Base-by-base conservation (phyloP, 257 asterid genomes). In the Solanum pimpinellifolium region DNA sequence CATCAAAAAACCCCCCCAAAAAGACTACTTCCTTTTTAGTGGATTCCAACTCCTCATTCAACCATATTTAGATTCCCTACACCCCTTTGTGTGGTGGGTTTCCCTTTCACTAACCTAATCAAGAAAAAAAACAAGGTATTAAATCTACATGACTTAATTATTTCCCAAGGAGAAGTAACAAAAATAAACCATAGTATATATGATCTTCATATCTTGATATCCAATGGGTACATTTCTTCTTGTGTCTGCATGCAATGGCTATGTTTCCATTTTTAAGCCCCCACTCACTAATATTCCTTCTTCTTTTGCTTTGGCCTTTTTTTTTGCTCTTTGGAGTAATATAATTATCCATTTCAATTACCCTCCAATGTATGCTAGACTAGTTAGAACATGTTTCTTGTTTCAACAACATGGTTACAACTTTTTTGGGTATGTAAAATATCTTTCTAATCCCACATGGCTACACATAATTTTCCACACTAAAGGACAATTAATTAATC, bases 1-100 rank as follows among this genome's bases (percentile, higher is more conserved):
- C 92, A 92, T 91, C 90, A 88, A 88, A 69, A n/a, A 66, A 8
- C 4, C 23, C 60, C n/a, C 27, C 39, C 6, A 85, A 47, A 59
- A 70, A 70, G 46, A 68, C 16, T 85, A 16, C 89, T 33, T 75
- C 85, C 77, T 84, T 90, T 62, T 83, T 56, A 92, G 98, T 94
- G 98, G 96, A 90, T 91, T 94, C 95, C 98, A 93, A 91, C 96
- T 87, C 95, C 93, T 46, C 93, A 85, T 88, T 94, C 94, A 91
- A 92, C 92, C 94, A 52, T 86, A 5, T 62, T 72, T 82, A 90
- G 90, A 91, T 93, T 89, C 94, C 91, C 86, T 78, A 88, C 90
- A 78, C 39, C 49, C 82, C 83, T 83, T 75, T 80, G 85, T 88
- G 73, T 89, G 89, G 94, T 92, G 94, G 91, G 88, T 90, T 93